Base-by-base conservation (phyloP, 2,329 filamentous ascomycete genomes). In the Rutstroemia sp. region DNA sequence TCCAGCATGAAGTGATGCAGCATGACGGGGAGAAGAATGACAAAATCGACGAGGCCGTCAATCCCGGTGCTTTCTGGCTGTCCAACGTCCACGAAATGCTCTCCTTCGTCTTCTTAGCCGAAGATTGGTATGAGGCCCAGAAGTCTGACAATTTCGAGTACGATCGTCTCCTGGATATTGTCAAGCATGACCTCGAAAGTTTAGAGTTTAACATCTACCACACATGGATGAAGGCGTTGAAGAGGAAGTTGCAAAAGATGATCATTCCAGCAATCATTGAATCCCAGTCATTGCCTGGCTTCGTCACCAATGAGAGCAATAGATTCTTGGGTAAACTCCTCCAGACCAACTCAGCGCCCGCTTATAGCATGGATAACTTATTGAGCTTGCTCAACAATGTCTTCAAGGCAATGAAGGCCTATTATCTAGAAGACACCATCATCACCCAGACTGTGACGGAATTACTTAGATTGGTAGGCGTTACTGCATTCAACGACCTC, bases 161-260 rank as follows among this genome's bases (percentile, higher is more conserved):
- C 68, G 94, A 99, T 74, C 88, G 94, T 62, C 81, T 99, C 53
- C 77, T 99, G 67, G 94, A 99, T 74, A 97, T 99, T 71, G 94
- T 99, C 71, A 99, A 99, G 80, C 94, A 99, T 71, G 94, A 99
- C 71, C 79, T 99, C 52, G 94, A 99, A 77, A 96, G 90, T 73
- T 79, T 99, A 62, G 94, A 99, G 75, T 99, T 99, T 79, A 99
- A 99, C 78, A 99, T 99, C 67, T 99, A 99, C 75, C 94, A 99
- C 75, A 99, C 94, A 25, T 99, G 94, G 94, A 99, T 99, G 94
- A 99, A 99, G 80, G 90, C 96, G 57, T 77, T 99, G 69, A 99
- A 99, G 82, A 96, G 96, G 84, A 96, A 95, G 77, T 81, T 99
- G 62, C 90, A 95, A 68, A 97, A 97, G 82, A 99, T 99, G 94